Evolutionary conservation across 2,329 filamentous ascomycete species (phyloP).

Genomic region (Penicillium olsonii): DNA sequence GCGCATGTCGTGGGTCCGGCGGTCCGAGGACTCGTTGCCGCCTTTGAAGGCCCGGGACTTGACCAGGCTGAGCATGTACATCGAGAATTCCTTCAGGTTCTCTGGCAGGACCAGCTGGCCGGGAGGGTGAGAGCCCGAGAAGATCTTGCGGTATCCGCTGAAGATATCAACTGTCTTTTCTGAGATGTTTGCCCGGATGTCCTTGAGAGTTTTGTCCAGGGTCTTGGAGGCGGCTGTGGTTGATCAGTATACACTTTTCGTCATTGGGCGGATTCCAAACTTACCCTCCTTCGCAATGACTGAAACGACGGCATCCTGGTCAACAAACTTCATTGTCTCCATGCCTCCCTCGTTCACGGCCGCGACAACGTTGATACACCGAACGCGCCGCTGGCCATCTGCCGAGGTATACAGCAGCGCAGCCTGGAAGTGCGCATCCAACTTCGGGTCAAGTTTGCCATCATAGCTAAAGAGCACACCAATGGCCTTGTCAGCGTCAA

Average conservation of each 20-base stretch:
- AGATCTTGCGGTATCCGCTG: slow-evolving; percentile 89
- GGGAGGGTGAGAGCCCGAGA: slow-evolving; percentile 80
- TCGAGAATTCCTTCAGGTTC: slow-evolving; percentile 91
- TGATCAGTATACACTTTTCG: slow-evolving; percentile 23
- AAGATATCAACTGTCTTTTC: slow-evolving; percentile 94
- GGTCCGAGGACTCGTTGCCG: slow-evolving; percentile 86
- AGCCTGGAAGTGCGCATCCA: slow-evolving; percentile 96
- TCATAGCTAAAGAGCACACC: slow-evolving; percentile 92
- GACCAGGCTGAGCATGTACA: slow-evolving; percentile 89
- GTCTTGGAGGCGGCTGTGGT: slow-evolving; percentile 74
- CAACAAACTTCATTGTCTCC: slow-evolving; percentile 86
- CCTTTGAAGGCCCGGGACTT: slow-evolving; percentile 91
- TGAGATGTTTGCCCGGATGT: slow-evolving; percentile 77
- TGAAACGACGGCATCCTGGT: slow-evolving; percentile 88
- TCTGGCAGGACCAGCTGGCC: slow-evolving; percentile 94
- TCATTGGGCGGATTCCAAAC: slow-evolving; percentile 6
- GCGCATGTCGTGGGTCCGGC: slow-evolving; percentile 86
- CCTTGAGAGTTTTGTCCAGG: slow-evolving; percentile 74
- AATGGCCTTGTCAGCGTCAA: slow-evolving; percentile 92
- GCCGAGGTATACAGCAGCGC: slow-evolving; percentile 93
- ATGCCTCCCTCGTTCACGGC: slow-evolving; percentile 83
- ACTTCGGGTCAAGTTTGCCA: slow-evolving; percentile 92
- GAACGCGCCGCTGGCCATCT: slow-evolving; percentile 81
- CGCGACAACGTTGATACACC: slow-evolving; percentile 91
- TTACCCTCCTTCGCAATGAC: slow-evolving; percentile 83